Evolutionary conservation across 768 basidiomycete species (phyloP).

Genomic region (Termitomyces sp.): DNA sequence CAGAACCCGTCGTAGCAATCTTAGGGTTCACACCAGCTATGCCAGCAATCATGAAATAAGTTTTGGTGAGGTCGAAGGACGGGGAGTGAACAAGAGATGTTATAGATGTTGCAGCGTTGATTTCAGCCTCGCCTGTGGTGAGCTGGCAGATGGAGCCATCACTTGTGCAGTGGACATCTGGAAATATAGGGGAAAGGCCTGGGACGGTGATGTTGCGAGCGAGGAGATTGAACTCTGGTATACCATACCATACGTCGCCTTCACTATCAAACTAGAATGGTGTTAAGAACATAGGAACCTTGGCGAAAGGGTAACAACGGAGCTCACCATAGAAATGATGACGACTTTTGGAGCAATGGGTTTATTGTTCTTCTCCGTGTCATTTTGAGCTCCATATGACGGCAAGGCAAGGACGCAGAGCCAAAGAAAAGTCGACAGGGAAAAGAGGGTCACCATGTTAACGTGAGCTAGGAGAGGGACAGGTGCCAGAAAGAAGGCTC

Average conservation of each 20-base stretch:
- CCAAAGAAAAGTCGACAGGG: conserved; percentile 6
- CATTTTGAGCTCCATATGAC: neutral
- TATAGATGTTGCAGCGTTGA: conserved; percentile 11
- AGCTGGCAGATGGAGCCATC: conserved; percentile 8
- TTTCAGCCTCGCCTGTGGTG: conserved; percentile 9
- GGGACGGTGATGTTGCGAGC: conserved; percentile 10
- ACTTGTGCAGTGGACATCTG: conserved; percentile 6
- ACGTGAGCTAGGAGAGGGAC: neutral
- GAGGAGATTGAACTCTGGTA: conserved; percentile 9
- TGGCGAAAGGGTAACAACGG: too few relatives aligned
- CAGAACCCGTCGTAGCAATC: conserved; percentile 6
- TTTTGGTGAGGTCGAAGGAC: conserved; percentile 5
- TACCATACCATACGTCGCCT: conserved; percentile 10
- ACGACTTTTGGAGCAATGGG: conserved; percentile 6
- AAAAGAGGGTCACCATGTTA: conserved; percentile 4
- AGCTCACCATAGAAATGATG: conserved; percentile 12
- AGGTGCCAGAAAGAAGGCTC: too few relatives aligned
- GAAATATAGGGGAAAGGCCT: conserved; percentile 10
- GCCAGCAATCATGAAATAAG: conserved; percentile 11
- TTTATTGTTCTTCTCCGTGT: neutral
- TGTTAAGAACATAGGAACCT: neutral
- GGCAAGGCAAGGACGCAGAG: neutral
- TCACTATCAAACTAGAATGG: conserved; percentile 7
- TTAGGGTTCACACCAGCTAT: conserved; percentile 11
- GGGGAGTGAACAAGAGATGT: conserved; percentile 8